These are phyloP conservation scores for Pharus latifolius DNA, from an alignment of 176 grass and related monocot species.

Conservation along the genomic window DNA sequence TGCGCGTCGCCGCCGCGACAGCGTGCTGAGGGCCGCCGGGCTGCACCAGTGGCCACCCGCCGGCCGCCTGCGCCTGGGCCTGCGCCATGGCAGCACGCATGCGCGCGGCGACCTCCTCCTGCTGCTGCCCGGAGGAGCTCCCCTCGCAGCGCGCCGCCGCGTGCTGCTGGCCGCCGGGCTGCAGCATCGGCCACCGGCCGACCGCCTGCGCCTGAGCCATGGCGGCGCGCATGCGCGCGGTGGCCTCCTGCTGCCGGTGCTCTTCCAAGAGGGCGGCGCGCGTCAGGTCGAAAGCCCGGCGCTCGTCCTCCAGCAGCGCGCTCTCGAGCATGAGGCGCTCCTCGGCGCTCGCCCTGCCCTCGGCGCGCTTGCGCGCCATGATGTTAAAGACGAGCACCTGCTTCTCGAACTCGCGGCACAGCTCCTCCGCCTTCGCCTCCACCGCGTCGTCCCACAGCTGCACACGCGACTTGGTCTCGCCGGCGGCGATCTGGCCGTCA, in stretches of 20 bases:
- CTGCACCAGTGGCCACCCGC: constrained; percentile 4
- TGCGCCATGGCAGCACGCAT: constrained; percentile 6
- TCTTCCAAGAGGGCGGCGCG: not conserved
- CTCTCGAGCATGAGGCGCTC: not conserved
- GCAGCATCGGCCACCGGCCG: not conserved
- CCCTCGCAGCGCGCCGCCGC: not conserved
- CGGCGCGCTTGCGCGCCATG: not conserved
- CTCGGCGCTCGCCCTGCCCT: not conserved
- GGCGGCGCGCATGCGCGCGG: not conserved
- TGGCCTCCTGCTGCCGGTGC: not conserved
- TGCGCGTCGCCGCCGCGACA: not conserved
- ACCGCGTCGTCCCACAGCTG: not conserved
- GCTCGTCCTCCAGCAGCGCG: constrained; percentile 3
- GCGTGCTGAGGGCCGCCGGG: not conserved
- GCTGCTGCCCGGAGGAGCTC: not conserved
- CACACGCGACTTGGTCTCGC: not conserved
- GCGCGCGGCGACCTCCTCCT: constrained; percentile 5
- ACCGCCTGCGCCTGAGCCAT: constrained; percentile 18
- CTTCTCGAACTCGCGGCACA: constrained; percentile 18
- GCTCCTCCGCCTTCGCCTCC: not conserved
- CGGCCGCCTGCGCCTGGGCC: constrained; percentile 8
- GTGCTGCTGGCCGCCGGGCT: not conserved
- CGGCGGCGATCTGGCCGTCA: not conserved
- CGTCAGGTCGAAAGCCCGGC: not conserved
- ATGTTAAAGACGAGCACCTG: constrained; percentile 29